Conservation (phyloP, 169 alveolate genomes). For the Plasmodium cynomolgi region DNA sequence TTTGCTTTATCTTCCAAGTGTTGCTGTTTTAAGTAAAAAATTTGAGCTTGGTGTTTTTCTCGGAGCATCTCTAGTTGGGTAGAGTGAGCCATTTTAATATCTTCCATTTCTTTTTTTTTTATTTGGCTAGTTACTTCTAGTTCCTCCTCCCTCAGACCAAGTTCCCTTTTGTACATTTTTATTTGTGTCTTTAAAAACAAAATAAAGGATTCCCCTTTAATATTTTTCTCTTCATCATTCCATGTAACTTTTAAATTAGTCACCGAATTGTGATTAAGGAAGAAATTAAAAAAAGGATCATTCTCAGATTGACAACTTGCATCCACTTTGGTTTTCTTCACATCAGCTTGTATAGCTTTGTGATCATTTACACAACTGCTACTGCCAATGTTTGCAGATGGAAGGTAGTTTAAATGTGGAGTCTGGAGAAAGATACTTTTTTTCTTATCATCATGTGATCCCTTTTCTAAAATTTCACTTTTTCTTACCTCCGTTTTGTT, state of each 20-base stretch:
- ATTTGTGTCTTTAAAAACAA: conserved; percentile 28
- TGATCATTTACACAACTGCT: background rate
- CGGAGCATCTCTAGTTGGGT: background rate
- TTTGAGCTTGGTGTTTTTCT: conserved; percentile 29
- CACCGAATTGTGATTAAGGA: background rate
- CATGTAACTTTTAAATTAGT: conserved; percentile 19
- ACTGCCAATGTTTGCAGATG: background rate
- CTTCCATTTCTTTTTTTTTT: conserved; percentile 17
- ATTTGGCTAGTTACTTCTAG: background rate
- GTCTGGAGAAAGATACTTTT: background rate
- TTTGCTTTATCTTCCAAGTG: conserved; percentile 13
- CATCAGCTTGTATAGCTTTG: background rate
- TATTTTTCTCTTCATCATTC: conserved; percentile 4
- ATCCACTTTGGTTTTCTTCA: background rate
- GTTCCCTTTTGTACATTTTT: conserved; percentile 33
- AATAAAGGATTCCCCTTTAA: conserved; percentile 25
- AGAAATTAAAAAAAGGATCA: background rate
- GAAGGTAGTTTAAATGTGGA: background rate
- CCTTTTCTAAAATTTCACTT: background rate
- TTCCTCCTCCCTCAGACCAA: conserved; percentile 6
- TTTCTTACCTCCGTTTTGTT: background rate
- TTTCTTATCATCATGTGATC: background rate
- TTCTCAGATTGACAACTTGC: conserved; percentile 5
- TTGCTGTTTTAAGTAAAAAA: conserved; percentile 22
- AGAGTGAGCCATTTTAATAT: background rate